Evolutionary conservation across 148 eudicot species (phyloP), one percentile per base, ranked within the genome.

Genomic region (Rheum nobile): DNA sequence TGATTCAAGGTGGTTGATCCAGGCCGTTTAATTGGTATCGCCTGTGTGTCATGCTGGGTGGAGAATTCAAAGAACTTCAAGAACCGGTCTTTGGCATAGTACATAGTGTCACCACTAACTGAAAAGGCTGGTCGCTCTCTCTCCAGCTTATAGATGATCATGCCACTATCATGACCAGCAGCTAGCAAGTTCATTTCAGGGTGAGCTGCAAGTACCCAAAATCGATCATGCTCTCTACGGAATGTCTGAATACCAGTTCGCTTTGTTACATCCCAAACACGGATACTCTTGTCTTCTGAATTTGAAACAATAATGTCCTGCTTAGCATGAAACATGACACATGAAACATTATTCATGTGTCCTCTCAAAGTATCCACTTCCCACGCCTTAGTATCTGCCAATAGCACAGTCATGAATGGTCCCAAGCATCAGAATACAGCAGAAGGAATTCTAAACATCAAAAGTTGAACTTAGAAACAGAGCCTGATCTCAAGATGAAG

Each of bases 301-400:
- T 93, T 93, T 37, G 98, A 94, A 44, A 94, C 97, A 69, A 94
- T 91, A 29, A 94, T 86, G 82, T 94, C 97, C 76, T 94, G 98
- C 74, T 85, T 91, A 70, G 97, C 79, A 77, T 89, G 98, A 77
- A 94, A 94, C 69, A 94, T 83, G 70, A 90, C 98, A 78, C 90
- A 88, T 19, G 98, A 94, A 46, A 94, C 96, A 75, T 94, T 93
- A 78, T 93, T 93, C 98, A 88, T 93, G 86, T 93, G 98, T 50
- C 98, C 98, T 76, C 98, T 89, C 76, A 91, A 79, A 3, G 96
- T 87, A 75, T 89, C 98, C 77, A 94, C 98, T 76, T 94, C 98
- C 98, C 98, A 94, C 29, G 98, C 97, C 86, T 94, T 94, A n/a
- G 98, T 89, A 83, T 94, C 98, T 94, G 91, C 8, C 22, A n/a